A percentile compares a stretch with the other conserved stretches of the same genome.
Evolutionary conservation across 768 basidiomycete species (phyloP).

Genomic region (Tremella fuciformis): DNA sequence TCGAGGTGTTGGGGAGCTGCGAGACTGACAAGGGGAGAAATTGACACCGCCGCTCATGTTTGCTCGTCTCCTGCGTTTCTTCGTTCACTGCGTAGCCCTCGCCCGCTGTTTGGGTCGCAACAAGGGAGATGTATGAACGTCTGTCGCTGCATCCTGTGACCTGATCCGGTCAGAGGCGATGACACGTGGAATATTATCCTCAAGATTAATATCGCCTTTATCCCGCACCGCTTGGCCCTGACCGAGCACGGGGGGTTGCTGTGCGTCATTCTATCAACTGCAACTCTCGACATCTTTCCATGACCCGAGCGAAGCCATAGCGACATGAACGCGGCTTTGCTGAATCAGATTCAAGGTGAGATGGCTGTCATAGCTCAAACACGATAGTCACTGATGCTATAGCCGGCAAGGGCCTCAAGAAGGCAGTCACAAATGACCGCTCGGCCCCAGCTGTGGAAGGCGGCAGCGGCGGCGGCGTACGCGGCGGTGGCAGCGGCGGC

Average conservation of each 20-base stretch:
- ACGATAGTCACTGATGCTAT: conserved; percentile 8
- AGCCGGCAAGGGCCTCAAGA: conserved; percentile 75
- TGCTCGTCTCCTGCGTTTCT: neutral
- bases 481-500: conserved; percentile 51
- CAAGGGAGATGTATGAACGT: neutral
- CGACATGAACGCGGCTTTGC: conserved; percentile 44
- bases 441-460: conserved; percentile 41
- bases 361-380: neutral
- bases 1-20: neutral
- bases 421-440: conserved; percentile 72
- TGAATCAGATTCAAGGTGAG: conserved; percentile 43
- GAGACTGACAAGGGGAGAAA: conserved; percentile 49
- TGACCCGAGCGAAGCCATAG: neutral
- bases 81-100: neutral
- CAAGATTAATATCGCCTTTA: neutral
- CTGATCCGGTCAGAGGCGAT: conserved; percentile 1
- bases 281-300: neutral
- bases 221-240: conserved; percentile 1
- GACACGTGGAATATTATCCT: conserved; percentile 5
- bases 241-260: neutral
- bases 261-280: neutral
- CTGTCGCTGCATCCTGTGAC: too few relatives aligned
- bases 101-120: neutral
- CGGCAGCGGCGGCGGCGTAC: conserved; percentile 29
- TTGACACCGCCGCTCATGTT: conserved; percentile 20